Evolutionary conservation across 1,284 basidiomycete species (phyloP).

Genomic region (Cryptococcus sp.): DNA sequence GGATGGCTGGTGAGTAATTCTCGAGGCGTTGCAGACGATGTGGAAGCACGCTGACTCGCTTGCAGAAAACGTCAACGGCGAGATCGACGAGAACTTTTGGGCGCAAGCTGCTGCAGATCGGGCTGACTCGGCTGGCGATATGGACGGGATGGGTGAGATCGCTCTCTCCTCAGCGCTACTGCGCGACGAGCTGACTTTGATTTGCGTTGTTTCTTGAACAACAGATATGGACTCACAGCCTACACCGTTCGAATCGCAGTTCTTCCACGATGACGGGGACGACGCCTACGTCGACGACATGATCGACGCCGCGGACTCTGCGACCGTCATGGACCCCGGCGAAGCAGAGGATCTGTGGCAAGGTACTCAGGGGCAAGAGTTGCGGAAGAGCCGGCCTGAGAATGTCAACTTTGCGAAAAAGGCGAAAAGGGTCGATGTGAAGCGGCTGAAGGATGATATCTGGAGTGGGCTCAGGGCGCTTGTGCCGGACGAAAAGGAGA

Average conservation of each 20-base stretch:
- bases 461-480: conserved; percentile 86
- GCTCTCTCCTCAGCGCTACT: neutral
- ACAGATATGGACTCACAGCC: conserved; percentile 58
- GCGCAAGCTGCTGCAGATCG: conserved; percentile 83
- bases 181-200: neutral
- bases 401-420: conserved; percentile 93
- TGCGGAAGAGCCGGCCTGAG: conserved; percentile 79
- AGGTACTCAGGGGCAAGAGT: conserved; percentile 71
- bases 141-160: conserved; percentile 60
- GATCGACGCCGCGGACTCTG: conserved; percentile 28
- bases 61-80: conserved; percentile 63
- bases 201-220: neutral
- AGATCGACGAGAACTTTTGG: conserved; percentile 94
- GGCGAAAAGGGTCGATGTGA: conserved; percentile 95
- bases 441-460: conserved; percentile 96
- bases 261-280: conserved; percentile 92
- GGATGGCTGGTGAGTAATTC: conserved; percentile 20
- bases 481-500: conserved; percentile 52
- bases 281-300: conserved; percentile 65
- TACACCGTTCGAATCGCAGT: conserved; percentile 89
- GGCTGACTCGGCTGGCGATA: conserved; percentile 63
- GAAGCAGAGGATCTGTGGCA: conserved; percentile 82
- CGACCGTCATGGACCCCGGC: conserved; percentile 57
- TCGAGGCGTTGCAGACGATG: neutral
- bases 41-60: neutral